phyloP scores from a whole-genome alignment of 2,329 filamentous ascomycete species.

The Monosporascus sp. region DNA sequence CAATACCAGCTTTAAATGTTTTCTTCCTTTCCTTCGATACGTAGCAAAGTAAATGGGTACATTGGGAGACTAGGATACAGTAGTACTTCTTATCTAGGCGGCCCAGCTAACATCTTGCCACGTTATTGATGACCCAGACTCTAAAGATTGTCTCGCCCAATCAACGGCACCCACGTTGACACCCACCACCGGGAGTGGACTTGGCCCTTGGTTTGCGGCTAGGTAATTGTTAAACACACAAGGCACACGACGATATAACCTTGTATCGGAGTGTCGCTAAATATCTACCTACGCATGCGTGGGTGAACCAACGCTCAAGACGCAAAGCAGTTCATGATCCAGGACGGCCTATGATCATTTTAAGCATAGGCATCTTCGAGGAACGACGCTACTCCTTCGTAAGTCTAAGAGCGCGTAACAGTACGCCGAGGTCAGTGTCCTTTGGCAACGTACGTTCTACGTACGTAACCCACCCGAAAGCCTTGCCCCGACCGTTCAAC shows the following conservation, averaged over 20 bases:
- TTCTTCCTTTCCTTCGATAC: neutral
- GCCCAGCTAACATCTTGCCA: constrained; percentile 20
- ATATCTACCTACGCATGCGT: too few species aligned
- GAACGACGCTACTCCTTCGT: neutral
- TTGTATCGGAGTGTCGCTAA: too few species aligned
- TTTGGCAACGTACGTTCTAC: neutral
- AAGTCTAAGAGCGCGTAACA: neutral
- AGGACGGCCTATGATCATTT: neutral
- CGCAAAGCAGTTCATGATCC: neutral
- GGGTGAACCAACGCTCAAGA: neutral
- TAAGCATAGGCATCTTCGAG: neutral
- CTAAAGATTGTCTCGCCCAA: constrained; percentile 20
- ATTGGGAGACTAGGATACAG: constrained; percentile 3
- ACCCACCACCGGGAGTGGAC: constrained; percentile 21
- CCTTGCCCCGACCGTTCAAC: neutral
- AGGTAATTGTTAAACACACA: constrained; percentile 15
- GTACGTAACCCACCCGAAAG: neutral
- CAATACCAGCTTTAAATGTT: neutral
- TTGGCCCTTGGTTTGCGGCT: constrained; percentile 13
- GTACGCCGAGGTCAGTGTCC: neutral
- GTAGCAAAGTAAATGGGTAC: neutral
- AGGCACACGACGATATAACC: constrained; percentile 11
- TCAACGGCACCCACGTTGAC: constrained; percentile 28
- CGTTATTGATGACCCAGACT: constrained; percentile 12
- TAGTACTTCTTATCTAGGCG: constrained; percentile 16